Conservation (phyloP, 2,329 filamentous ascomycete species). For the Phialophora expanda region DNA sequence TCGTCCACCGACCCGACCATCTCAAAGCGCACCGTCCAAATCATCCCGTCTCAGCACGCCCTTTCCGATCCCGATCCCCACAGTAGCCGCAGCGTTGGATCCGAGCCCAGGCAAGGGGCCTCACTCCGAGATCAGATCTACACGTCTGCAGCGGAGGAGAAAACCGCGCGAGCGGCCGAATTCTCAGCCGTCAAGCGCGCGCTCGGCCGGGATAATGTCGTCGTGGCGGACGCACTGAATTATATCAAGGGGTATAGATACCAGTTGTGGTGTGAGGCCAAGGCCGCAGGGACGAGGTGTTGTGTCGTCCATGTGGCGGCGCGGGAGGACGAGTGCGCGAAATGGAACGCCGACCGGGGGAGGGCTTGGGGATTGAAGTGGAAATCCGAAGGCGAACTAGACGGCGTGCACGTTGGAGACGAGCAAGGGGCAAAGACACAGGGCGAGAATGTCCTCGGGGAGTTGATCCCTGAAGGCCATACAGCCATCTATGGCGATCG, state of each 20-base stretch:
- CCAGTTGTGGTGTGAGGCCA: conserved; percentile 70
- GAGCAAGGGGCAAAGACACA: not conserved
- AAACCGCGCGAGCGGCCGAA: conserved; percentile 66
- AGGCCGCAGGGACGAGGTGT: conserved; percentile 64
- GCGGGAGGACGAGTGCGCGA: conserved; percentile 38
- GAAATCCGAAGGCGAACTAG: conserved; percentile 6
- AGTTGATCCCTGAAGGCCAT: conserved; percentile 39
- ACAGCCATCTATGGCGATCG: conserved; percentile 40
- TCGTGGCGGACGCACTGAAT: conserved; percentile 68
- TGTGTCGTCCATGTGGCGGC: conserved; percentile 59
- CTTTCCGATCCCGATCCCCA: conserved; percentile 47
- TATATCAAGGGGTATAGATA: conserved; percentile 73
- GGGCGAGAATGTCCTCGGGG: conserved; percentile 34
- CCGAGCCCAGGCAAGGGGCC: conserved; percentile 55
- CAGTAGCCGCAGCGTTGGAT: conserved; percentile 52
- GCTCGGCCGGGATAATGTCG: conserved; percentile 62
- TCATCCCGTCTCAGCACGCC: conserved; percentile 58
- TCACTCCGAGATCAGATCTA: conserved; percentile 38
- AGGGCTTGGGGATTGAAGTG: conserved; percentile 25
- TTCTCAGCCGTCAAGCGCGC: conserved; percentile 66
- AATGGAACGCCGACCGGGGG: conserved; percentile 38
- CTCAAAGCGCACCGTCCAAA: conserved; percentile 51
- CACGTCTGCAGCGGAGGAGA: conserved; percentile 52
- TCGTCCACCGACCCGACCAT: conserved; percentile 19
- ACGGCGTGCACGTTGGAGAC: not conserved